These are phyloP conservation scores for Orobanche coerulescens DNA, from an alignment of 257 asterid species.

Conservation along the genomic window DNA sequence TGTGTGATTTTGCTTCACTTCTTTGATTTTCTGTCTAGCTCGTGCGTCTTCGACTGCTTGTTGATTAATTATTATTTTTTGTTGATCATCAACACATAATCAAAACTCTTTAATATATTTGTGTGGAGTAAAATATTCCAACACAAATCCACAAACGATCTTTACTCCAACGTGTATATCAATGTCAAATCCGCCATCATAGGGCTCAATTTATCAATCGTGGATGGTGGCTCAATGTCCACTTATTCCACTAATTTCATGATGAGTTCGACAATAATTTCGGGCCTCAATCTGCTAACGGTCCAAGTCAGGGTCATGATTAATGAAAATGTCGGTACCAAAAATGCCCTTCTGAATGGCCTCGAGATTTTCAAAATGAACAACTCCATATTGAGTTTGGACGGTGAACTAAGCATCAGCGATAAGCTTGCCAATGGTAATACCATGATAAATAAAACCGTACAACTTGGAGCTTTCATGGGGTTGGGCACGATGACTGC, in stretches of 20 bases:
- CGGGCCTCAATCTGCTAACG: slow-evolving; percentile 30
- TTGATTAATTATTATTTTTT: too few species aligned
- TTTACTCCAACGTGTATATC: slow-evolving; percentile 72
- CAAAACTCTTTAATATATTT: too few species aligned
- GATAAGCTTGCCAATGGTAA: slow-evolving; percentile 24
- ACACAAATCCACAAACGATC: slow-evolving; percentile 56
- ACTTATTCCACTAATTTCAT: slow-evolving; percentile 52
- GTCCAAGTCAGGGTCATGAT: slow-evolving; percentile 50
- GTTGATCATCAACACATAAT: too few species aligned
- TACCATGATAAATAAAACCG: slow-evolving; percentile 90
- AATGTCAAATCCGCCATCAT: slow-evolving; percentile 53
- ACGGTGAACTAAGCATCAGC: slow-evolving; percentile 46
- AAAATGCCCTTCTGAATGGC: slow-evolving; percentile 52
- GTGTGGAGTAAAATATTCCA: too few species aligned
- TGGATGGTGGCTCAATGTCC: slow-evolving; percentile 32
- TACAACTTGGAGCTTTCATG: slow-evolving; percentile 77
- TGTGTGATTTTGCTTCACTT: too few species aligned
- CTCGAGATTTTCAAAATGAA: slow-evolving; percentile 58
- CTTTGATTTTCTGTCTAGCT: too few species aligned
- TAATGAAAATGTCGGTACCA: slow-evolving; percentile 39
- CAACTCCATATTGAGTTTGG: slow-evolving; percentile 54
- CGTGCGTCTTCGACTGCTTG: too few species aligned
- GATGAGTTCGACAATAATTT: slow-evolving; percentile 47
- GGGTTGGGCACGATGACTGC: slow-evolving; percentile 92
- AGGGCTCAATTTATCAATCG: slow-evolving; percentile 40